Evolutionary conservation across 2,329 filamentous ascomycete species (phyloP).

Genomic region (Phyllosticta capitalensis): DNA sequence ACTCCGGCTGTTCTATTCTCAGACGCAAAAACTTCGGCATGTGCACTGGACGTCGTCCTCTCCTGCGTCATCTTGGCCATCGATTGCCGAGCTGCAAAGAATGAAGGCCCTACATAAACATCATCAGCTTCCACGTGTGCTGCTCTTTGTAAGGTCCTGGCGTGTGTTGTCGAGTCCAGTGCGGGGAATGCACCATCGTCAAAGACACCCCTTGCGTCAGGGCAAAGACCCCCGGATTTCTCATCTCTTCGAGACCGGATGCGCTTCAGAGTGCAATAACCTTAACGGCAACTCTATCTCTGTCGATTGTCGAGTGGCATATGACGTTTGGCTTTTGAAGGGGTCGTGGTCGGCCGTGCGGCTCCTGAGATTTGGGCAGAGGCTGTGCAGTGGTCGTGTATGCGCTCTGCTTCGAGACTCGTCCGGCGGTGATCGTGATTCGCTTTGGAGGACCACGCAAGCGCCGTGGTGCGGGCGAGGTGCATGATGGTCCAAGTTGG

Average conservation of each 20-base stretch:
- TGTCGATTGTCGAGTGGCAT: background rate
- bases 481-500: conserved; percentile 1
- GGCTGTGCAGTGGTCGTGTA: background rate
- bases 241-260: background rate
- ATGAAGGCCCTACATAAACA: background rate
- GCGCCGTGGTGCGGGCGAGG: background rate
- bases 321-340: background rate
- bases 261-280: background rate
- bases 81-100: background rate
- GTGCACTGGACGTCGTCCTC: background rate
- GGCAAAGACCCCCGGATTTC: background rate
- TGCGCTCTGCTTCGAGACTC: background rate
- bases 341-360: background rate
- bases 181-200: background rate
- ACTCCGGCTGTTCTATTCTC: background rate
- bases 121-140: background rate
- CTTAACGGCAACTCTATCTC: background rate
- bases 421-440: background rate
- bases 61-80: background rate
- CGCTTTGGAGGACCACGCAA: background rate
- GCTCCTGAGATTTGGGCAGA: background rate
- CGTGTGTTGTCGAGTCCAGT: background rate
- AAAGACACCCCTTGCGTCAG: background rate
- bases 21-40: background rate
- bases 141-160: background rate